Evolutionary conservation across 2,329 filamentous ascomycete species (phyloP).

Genomic region (Phoma sp.): DNA sequence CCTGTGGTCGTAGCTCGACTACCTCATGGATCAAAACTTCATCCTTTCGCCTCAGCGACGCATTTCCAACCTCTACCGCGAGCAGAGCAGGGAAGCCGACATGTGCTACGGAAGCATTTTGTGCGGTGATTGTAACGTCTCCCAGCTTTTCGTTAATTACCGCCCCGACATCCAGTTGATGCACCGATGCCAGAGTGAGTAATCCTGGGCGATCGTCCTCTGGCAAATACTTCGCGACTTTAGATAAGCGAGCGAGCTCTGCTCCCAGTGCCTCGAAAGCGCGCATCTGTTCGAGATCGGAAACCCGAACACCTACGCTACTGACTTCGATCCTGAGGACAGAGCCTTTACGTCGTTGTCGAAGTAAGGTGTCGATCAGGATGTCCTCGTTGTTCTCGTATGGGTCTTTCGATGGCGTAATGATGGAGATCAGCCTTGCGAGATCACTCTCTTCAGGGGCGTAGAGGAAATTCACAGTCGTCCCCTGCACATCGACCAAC

Average conservation of each 20-base stretch:
- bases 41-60: slow-evolving; percentile 70
- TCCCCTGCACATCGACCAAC: slow-evolving; percentile 67
- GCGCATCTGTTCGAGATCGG: slow-evolving; percentile 69
- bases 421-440: slow-evolving; percentile 79
- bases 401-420: slow-evolving; percentile 90
- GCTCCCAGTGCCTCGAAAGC: slow-evolving; percentile 75
- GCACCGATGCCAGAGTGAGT: slow-evolving; percentile 74
- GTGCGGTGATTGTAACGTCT: slow-evolving; percentile 51
- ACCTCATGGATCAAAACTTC: slow-evolving; percentile 77
- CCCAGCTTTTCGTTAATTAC: slow-evolving; percentile 76
- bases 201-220: slow-evolving; percentile 94
- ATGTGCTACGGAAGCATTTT: slow-evolving; percentile 54
- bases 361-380: slow-evolving; percentile 86
- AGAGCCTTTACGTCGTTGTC: slow-evolving; percentile 85
- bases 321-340: slow-evolving; percentile 76
- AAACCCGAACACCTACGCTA: slow-evolving; percentile 68
- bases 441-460: slow-evolving; percentile 81
- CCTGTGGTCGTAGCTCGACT: slow-evolving; percentile 47
- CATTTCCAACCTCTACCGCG: slow-evolving; percentile 73
- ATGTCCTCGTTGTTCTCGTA: slow-evolving; percentile 93
- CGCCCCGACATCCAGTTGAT: slow-evolving; percentile 67
- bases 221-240: slow-evolving; percentile 90
- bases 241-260: slow-evolving; percentile 82
- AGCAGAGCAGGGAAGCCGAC: slow-evolving; percentile 85
- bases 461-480: slow-evolving; percentile 73